Percentiles rank a stretch among this genome's conserved stretches.
Evolutionary conservation across 192 early-diverging fungal species (phyloP).

Genomic region (Rhizophlyctis rosea): DNA sequence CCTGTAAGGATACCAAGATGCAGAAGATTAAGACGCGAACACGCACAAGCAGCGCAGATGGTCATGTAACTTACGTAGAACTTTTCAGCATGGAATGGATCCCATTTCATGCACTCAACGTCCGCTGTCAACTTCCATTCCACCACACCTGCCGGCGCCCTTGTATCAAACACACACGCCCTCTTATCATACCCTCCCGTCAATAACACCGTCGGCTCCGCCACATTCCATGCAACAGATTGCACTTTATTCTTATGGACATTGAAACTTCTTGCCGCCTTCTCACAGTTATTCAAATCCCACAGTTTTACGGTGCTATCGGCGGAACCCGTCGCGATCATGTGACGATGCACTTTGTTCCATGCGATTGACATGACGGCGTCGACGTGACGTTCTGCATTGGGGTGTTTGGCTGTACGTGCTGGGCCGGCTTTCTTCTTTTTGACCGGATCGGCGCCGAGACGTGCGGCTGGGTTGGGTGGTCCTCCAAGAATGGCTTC

Average conservation of each 20-base stretch:
- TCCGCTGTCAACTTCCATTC: slow-evolving; percentile 76
- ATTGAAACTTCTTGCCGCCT: slow-evolving; percentile 67
- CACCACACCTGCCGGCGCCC: slow-evolving; percentile 70
- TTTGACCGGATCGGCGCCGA: slow-evolving; percentile 48
- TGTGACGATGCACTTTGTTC: slow-evolving; percentile 76
- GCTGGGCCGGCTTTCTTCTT: slow-evolving; percentile 40
- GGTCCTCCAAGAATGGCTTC: slow-evolving; percentile 78
- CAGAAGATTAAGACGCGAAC: slow-evolving; percentile 42
- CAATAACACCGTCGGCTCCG: slow-evolving; percentile 80
- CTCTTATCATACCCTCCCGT: slow-evolving; percentile 91
- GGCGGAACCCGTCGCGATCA: slow-evolving; percentile 89
- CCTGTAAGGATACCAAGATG: slow-evolving; percentile 28
- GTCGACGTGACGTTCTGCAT: slow-evolving; percentile 86
- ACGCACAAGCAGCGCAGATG: slow-evolving; percentile 14
- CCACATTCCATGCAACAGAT: slow-evolving; percentile 86
- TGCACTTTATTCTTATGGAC: slow-evolving; percentile 93
- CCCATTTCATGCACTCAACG: slow-evolving; percentile 91
- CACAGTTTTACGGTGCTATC: slow-evolving; percentile 98
- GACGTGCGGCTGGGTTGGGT: slow-evolving; percentile 18
- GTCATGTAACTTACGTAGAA: slow-evolving; percentile 39
- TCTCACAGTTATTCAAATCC: slow-evolving; percentile 74
- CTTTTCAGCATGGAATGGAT: slow-evolving; percentile 71
- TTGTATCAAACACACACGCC: slow-evolving; percentile 84
- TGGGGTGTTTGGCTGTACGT: slow-evolving; percentile 38
- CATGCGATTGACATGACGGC: slow-evolving; percentile 94